Percentiles rank a stretch among this genome's conserved stretches.
These are phyloP conservation scores for Sordariomycetes sp. DNA, from an alignment of 2,329 filamentous ascomycete species.

Conservation along the genomic window DNA sequence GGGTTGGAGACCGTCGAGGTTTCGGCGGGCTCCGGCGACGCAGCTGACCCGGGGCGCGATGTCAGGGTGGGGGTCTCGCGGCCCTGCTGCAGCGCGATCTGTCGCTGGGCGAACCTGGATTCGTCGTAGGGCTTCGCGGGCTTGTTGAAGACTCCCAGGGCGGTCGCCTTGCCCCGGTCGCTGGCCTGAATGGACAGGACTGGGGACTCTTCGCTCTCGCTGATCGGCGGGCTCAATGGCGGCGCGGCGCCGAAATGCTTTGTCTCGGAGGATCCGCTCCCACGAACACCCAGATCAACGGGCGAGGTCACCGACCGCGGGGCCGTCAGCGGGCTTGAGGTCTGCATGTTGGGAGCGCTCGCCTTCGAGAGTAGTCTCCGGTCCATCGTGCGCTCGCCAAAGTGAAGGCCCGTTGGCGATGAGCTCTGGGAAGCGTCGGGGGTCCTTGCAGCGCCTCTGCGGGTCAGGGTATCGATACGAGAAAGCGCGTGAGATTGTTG, in stretches of 20 bases:
- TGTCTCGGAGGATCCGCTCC: conserved; percentile 16
- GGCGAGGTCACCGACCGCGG: conserved; percentile 3
- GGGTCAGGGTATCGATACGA: conserved; percentile 69
- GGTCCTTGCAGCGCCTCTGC: conserved; percentile 42
- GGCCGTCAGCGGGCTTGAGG: conserved; percentile 3
- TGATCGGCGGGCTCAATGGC: conserved; percentile 46
- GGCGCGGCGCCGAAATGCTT: conserved; percentile 20
- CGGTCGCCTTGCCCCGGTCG: conserved; percentile 74
- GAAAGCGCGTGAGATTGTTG: conserved; percentile 67
- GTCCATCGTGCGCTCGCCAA: conserved; percentile 35
- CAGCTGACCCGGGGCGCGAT: conserved; percentile 32
- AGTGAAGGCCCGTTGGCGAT: conserved; percentile 31
- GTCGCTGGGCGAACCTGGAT: conserved; percentile 70
- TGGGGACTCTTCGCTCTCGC: conserved; percentile 58
- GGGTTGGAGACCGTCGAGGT: not conserved
- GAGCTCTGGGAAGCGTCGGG: conserved; percentile 32
- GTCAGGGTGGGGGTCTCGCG: conserved; percentile 48
- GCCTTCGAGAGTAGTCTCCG: conserved; percentile 38
- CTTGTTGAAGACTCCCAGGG: conserved; percentile 53
- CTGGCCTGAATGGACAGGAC: conserved; percentile 59
- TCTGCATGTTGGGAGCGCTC: conserved; percentile 56
- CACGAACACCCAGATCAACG: conserved; percentile 8
- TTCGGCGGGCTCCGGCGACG: conserved; percentile 21
- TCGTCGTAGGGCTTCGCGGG: conserved; percentile 72
- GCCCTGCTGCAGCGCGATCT: conserved; percentile 69